Conservation (phyloP, 805 yeast species). For the Huiozyma naganishii region DNA sequence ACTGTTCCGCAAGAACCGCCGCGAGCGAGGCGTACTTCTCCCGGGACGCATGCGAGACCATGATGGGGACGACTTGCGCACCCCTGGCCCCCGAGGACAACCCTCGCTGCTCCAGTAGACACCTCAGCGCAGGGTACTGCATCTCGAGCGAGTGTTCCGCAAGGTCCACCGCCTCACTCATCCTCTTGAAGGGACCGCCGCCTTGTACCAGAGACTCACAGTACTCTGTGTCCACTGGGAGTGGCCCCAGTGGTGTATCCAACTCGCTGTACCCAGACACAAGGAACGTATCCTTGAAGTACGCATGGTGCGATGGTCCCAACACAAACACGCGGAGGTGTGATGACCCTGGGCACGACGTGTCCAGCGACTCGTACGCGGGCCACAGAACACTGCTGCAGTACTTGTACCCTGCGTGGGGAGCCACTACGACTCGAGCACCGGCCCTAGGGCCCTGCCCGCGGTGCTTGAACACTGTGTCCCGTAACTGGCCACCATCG, state of each 20-base stretch:
- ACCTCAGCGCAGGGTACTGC: conserved; percentile 64
- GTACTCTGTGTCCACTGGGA: conserved; percentile 51
- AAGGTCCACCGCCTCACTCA: conserved; percentile 55
- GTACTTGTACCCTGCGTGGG: conserved; percentile 86
- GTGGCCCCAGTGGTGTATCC: conserved; percentile 74
- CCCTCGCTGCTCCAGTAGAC: conserved; percentile 39
- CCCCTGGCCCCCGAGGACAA: conserved; percentile 15
- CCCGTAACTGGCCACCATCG: conserved; percentile 32
- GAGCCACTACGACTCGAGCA: conserved; percentile 31
- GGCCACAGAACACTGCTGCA: conserved; percentile 72
- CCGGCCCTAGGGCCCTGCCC: not conserved
- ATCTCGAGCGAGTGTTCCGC: conserved; percentile 91
- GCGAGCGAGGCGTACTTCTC: conserved; percentile 37
- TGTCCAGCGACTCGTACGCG: conserved; percentile 64
- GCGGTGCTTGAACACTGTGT: conserved; percentile 26
- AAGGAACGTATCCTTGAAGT: conserved; percentile 51
- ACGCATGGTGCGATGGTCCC: conserved; percentile 92
- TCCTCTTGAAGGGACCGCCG: conserved; percentile 35
- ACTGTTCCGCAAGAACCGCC: conserved; percentile 38
- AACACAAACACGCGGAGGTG: conserved; percentile 60
- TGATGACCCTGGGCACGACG: conserved; percentile 9
- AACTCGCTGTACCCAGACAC: conserved; percentile 43
- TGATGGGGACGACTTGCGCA: conserved; percentile 60
- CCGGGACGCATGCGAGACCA: conserved; percentile 56
- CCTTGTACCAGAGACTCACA: conserved; percentile 27